phyloP scores from a whole-genome alignment of 1,284 basidiomycete species.

The Agroathelia rolfsii region DNA sequence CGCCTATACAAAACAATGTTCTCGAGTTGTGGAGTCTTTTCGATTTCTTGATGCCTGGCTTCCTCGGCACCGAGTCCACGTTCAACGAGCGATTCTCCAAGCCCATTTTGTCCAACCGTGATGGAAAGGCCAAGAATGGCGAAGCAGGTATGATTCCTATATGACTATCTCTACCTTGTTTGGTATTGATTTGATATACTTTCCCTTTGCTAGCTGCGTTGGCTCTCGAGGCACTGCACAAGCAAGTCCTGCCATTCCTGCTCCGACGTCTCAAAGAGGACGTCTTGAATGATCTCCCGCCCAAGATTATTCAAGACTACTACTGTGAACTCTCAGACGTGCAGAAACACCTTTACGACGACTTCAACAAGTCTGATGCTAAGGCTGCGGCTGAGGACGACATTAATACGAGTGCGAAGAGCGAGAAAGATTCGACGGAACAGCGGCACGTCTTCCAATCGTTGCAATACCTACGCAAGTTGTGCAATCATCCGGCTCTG shows the following conservation, averaged over 20 bases:
- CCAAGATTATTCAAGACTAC: slow-evolving; percentile 99
- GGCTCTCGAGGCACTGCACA: slow-evolving; percentile 93
- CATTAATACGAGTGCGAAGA: slow-evolving; percentile 36
- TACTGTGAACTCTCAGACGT: slow-evolving; percentile 95
- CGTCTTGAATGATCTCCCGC: slow-evolving; percentile 91
- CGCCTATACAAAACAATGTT: slow-evolving; percentile 99
- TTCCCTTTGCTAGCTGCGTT: slow-evolving; percentile 54
- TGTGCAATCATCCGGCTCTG: slow-evolving; percentile 94
- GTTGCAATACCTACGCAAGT: slow-evolving; percentile 91
- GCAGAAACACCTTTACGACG: slow-evolving; percentile 90
- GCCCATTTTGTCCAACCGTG: slow-evolving; percentile 90
- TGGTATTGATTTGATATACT: slow-evolving; percentile 8
- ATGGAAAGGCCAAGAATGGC: slow-evolving; percentile 90
- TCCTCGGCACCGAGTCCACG: slow-evolving; percentile 87
- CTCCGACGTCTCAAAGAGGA: slow-evolving; percentile 96
- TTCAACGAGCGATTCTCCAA: slow-evolving; percentile 97
- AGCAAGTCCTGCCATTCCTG: slow-evolving; percentile 98
- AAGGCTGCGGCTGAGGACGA: slow-evolving; percentile 55
- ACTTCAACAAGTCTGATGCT: slow-evolving; percentile 80
- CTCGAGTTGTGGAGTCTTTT: slow-evolving; percentile 98
- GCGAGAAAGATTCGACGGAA: slow-evolving; percentile 29
- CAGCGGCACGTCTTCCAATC: slow-evolving; percentile 94
- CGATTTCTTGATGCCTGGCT: slow-evolving; percentile 99
- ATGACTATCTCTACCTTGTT: slow-evolving; percentile 11
- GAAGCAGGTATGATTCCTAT: slow-evolving; percentile 91